Evolutionary conservation across 192 early-diverging fungal genomes (phyloP), one percentile per base, ranked within the genome.

Genomic region (Phlyctochytrium planicorne): DNA sequence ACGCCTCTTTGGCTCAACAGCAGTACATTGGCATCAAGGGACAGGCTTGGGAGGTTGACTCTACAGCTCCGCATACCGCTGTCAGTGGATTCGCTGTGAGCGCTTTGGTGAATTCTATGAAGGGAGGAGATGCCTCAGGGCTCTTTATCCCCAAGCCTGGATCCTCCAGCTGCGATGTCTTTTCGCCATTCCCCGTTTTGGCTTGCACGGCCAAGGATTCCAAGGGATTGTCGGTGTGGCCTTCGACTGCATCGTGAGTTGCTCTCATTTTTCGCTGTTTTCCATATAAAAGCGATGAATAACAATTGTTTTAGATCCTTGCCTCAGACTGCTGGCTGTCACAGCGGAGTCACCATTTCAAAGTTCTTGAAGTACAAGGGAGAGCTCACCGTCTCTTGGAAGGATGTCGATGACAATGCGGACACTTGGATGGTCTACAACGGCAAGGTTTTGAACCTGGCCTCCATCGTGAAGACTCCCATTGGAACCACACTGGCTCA

Each of bases 341-440:
- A n/a, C n/a, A n/a, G n/a, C n/a, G n/a, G n/a, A n/a, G n/a, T n/a
- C n/a, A n/a, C n/a, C n/a, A n/a, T 47, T 20, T 47, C 40, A 6
- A 62, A 63, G 37, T 24, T 53, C 60, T 53, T 69, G 68, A 63
- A 53, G 14, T 69, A 53, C 29, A 34, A 60, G 1, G 60, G 60
- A 4, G 55, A 57, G 12, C 55, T 57, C 12, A 57, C 55, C 4
- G 6, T 57, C 20, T 25, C 55, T 12, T 57, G 55, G 55, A 10
- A 14, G 6, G 55, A 57, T 25, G 27, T 57, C 55, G 27, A 14
- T 27, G 4, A 57, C 12, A 6, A 29, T 27, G 27, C 10, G 16
- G 55, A 25, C 20, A 24, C 55, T 12, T 10, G 6, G 20, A 62
- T 62, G 29, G 36, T 62, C 6, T 62, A 62, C 61, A 62, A 62